Conservation (phyloP, 78 protist genomes). For the Dictyostelium brefeldianum region DNA sequence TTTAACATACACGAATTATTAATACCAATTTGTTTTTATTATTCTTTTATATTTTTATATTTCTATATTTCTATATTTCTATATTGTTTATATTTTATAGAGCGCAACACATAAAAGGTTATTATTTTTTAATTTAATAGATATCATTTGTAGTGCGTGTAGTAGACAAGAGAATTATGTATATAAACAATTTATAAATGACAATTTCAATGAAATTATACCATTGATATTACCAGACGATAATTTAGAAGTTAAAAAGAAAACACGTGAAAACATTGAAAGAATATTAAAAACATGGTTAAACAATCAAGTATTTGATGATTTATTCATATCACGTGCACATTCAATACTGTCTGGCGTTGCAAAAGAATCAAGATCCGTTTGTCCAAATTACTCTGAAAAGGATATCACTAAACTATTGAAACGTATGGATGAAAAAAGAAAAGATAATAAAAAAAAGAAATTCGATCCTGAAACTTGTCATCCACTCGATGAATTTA, state of each 20-base stretch:
- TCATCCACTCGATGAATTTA: constrained; percentile 67
- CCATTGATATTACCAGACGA: constrained; percentile 63
- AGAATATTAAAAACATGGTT: constrained; percentile 47
- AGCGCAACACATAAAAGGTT: constrained; percentile 57
- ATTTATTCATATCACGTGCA: constrained; percentile 21
- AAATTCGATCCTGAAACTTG: constrained; percentile 1
- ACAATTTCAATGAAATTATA: constrained; percentile 40
- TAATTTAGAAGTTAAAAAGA: constrained; percentile 34
- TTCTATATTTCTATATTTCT: neutral
- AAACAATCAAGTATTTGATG: constrained; percentile 33
- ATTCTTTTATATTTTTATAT: neutral
- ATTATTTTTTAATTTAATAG: constrained; percentile 73
- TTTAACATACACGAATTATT: too few relatives aligned
- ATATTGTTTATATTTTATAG: constrained; percentile 12
- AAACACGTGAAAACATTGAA: constrained; percentile 29
- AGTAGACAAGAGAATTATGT: neutral
- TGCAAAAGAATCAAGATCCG: constrained; percentile 18
- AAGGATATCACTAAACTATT: constrained; percentile 10
- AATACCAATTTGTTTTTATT: too few relatives aligned
- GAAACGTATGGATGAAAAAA: constrained; percentile 51
- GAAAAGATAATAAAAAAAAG: constrained; percentile 61
- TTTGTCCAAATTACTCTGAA: constrained; percentile 65
- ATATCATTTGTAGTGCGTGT: constrained; percentile 64
- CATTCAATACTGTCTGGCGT: constrained; percentile 36
- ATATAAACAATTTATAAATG: neutral